phyloP scores from a whole-genome alignment of 1,284 basidiomycete genomes.

The Puccinia coronata region DNA sequence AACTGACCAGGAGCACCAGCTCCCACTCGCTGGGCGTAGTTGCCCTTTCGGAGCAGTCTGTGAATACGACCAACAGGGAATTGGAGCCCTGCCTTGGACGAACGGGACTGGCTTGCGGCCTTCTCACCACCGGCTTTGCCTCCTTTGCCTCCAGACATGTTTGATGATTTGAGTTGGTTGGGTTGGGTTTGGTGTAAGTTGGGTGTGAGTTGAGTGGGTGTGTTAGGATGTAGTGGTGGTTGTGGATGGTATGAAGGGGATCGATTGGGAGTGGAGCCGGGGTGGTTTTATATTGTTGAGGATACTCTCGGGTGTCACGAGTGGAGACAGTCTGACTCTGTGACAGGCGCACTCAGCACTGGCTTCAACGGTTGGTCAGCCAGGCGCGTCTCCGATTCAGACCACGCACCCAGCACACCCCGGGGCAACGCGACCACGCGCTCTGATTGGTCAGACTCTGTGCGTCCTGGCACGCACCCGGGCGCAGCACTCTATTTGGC shows the following conservation, averaged over 20 bases:
- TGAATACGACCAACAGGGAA: slow-evolving; percentile 87
- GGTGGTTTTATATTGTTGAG: background rate
- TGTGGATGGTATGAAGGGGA: background rate
- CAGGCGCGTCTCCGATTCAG: background rate
- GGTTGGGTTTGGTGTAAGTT: background rate
- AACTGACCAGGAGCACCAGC: slow-evolving; percentile 71
- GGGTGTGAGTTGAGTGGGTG: background rate
- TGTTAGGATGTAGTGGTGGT: no score
- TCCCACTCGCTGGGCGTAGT: slow-evolving; percentile 77
- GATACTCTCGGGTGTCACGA: background rate
- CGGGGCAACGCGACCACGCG: background rate
- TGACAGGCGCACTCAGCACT: background rate
- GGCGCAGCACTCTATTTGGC: no score
- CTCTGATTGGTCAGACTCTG: slow-evolving; percentile 34
- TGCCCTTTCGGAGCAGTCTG: slow-evolving; percentile 79
- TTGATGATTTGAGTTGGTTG: background rate
- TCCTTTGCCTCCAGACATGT: slow-evolving; percentile 47
- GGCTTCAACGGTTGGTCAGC: background rate
- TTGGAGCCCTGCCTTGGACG: slow-evolving; percentile 75
- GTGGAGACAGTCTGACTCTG: background rate
- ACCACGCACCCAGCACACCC: slow-evolving; percentile 11
- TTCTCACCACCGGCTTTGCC: slow-evolving; percentile 50
- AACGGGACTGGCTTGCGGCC: slow-evolving; percentile 65
- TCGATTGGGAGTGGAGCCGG: background rate
- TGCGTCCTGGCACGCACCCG: no score